Evolutionary conservation across 192 early-diverging fungal species (phyloP).

Genomic region (Phlyctochytrium planicorne): DNA sequence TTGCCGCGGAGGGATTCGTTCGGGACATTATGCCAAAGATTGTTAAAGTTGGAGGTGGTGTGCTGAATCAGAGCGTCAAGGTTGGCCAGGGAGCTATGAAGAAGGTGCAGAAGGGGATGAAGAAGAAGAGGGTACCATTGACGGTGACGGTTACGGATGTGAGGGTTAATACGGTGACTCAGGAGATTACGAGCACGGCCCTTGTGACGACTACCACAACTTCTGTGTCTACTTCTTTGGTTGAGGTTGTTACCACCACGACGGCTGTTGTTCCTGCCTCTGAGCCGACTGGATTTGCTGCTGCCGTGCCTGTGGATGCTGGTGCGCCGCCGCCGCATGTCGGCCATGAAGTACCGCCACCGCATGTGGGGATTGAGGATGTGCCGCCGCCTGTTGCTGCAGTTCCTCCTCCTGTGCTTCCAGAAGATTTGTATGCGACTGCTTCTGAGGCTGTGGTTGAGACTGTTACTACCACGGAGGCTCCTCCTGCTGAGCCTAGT

Average conservation of each 20-base stretch:
- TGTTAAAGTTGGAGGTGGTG: constrained; percentile 4
- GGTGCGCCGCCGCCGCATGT: too few relatives aligned
- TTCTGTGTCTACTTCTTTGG: too few relatives aligned
- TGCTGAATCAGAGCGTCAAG: not conserved
- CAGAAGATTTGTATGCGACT: too few relatives aligned
- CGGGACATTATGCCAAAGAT: constrained; percentile 28
- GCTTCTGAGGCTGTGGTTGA: too few relatives aligned
- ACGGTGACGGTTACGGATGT: not conserved
- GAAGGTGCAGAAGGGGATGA: constrained; percentile 6
- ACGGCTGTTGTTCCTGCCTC: not conserved
- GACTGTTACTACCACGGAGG: too few relatives aligned
- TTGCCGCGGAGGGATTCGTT: constrained; percentile 28
- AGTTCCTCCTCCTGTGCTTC: too few relatives aligned
- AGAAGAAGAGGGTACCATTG: not conserved
- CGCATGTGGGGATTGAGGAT: too few relatives aligned
- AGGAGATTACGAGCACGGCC: not conserved
- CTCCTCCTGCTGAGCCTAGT: too few relatives aligned
- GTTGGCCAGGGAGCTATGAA: not conserved
- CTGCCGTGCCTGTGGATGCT: too few relatives aligned
- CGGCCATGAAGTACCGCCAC: too few relatives aligned
- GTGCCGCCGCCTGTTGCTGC: too few relatives aligned
- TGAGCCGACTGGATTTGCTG: not conserved
- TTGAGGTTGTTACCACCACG: not conserved
- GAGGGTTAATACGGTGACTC: not conserved
- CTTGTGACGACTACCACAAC: too few relatives aligned